Percentiles rank a stretch among this genome's conserved stretches.
phyloP scores from a whole-genome alignment of 331 rosid genomes.

The Cydonia oblonga region DNA sequence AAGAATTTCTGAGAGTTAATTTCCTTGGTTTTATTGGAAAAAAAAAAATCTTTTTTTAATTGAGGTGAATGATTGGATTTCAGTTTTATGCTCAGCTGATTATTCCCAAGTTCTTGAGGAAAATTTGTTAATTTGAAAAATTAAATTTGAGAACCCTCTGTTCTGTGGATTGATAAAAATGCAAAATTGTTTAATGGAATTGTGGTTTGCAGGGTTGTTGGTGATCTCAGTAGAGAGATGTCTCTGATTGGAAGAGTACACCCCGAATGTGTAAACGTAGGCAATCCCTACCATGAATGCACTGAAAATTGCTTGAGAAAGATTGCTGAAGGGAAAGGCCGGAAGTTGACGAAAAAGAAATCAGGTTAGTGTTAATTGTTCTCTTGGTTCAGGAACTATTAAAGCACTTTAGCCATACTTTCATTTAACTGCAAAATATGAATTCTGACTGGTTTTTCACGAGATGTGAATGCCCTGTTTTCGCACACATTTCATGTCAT shows the following conservation, averaged over 20 bases:
- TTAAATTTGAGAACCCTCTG: neutral
- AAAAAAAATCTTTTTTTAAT: neutral
- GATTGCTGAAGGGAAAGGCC: conserved; percentile 41
- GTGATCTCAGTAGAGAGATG: conserved; percentile 35
- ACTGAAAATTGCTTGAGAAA: conserved; percentile 48
- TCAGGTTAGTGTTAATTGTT: conserved; percentile 24
- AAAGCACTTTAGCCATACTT: neutral
- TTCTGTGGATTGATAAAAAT: neutral
- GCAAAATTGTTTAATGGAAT: neutral
- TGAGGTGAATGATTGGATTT: neutral
- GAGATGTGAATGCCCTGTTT: neutral
- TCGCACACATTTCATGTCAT: neutral
- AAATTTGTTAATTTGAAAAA: neutral
- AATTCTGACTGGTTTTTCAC: neutral
- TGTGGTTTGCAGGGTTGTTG: conserved; percentile 18
- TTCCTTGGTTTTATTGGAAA: neutral
- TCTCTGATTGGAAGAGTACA: conserved; percentile 40
- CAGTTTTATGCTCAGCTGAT: neutral
- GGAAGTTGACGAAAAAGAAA: conserved; percentile 28
- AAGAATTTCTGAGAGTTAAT: neutral
- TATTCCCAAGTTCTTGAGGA: neutral
- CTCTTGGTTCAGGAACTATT: neutral
- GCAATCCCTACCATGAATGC: conserved; percentile 86
- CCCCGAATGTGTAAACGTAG: conserved; percentile 39
- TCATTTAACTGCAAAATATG: neutral